Evolutionary conservation across 805 yeast species (phyloP).

Genomic region (Candida parachauliodes): DNA sequence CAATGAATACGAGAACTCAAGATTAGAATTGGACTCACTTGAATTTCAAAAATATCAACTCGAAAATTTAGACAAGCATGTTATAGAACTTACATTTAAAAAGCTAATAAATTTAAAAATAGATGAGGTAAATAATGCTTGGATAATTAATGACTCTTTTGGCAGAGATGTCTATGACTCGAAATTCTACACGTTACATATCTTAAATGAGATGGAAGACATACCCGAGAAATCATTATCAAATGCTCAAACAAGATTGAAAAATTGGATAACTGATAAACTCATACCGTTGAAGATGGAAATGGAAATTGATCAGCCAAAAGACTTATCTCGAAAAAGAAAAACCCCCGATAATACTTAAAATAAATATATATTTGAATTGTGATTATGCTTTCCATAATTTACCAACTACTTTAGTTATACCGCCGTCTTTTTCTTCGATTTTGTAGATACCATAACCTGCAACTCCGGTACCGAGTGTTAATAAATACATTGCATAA

Average conservation of each 20-base stretch:
- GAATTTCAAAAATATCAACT: conserved; percentile 1
- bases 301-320: background rate
- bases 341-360: conserved; percentile 8
- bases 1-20: conserved; percentile 12
- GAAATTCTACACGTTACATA: conserved; percentile 16
- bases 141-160: conserved; percentile 14
- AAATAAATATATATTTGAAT: conserved; percentile 8
- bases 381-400: conserved; percentile 33
- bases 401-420: conserved; percentile 45
- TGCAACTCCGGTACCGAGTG: conserved; percentile 60
- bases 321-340: conserved; percentile 5
- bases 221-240: conserved; percentile 17
- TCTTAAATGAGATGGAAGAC: conserved; percentile 21
- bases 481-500: conserved; percentile 55
- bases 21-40: background rate
- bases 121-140: conserved; percentile 20
- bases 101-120: conserved; percentile 22
- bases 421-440: conserved; percentile 65
- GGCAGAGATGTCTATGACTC: conserved; percentile 28
- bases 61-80: conserved; percentile 15
- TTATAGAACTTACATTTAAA: conserved; percentile 25
- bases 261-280: conserved; percentile 21
- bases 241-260: conserved; percentile 16
- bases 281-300: conserved; percentile 10
- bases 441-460: conserved; percentile 69